phyloP scores from a whole-genome alignment of 495 filamentous ascomycete species.

The Penicillium silybi region DNA sequence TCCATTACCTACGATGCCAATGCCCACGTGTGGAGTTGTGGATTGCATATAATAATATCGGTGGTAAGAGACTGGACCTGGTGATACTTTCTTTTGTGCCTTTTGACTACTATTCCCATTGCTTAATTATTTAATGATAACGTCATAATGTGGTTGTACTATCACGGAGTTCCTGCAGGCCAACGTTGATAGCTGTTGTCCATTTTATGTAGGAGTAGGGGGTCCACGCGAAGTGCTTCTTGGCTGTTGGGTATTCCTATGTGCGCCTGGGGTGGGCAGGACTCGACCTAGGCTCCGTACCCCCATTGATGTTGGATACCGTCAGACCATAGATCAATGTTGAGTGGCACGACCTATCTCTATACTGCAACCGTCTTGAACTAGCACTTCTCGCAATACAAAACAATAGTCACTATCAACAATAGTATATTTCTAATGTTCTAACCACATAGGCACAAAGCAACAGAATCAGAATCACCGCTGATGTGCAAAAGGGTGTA shows the following conservation, averaged over 20 bases:
- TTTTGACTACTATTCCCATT: background rate
- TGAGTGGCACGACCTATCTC: background rate
- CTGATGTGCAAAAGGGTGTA: constrained; percentile 2
- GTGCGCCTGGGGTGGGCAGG: too few species aligned
- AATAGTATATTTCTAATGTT: background rate
- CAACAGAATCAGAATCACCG: background rate
- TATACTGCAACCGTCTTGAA: background rate
- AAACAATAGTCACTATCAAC: background rate
- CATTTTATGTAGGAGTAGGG: too few species aligned
- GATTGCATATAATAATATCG: background rate
- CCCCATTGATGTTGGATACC: too few species aligned
- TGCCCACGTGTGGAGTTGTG: background rate
- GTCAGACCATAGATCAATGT: too few species aligned
- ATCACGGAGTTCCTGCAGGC: background rate
- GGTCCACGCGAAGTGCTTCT: too few species aligned
- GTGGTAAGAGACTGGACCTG: background rate
- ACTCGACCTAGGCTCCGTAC: too few species aligned
- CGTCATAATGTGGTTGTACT: background rate
- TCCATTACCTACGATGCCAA: too few species aligned
- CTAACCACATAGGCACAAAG: background rate
- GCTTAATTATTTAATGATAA: background rate
- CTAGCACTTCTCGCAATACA: background rate
- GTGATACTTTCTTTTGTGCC: background rate
- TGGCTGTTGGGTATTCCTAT: too few species aligned
- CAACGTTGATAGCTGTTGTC: too few species aligned